Evolutionary conservation across 148 eudicot species (phyloP).

Genomic region (Fagopyrum tataricum): DNA sequence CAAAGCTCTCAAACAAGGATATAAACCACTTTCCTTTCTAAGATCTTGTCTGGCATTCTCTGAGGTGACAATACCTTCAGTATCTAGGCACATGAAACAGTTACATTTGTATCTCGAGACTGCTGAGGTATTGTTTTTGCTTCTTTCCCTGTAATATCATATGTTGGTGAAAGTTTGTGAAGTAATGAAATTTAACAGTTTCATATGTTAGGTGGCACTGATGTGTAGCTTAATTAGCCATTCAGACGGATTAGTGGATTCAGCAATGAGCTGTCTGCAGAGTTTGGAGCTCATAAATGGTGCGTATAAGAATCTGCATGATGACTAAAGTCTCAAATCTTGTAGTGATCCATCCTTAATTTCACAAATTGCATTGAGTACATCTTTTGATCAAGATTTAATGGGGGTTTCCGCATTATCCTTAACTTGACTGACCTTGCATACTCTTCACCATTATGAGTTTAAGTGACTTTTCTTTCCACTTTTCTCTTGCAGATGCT

Average conservation of each 20-base stretch:
- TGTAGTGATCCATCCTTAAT: not conserved
- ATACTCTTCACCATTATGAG: not conserved
- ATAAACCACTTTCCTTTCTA: conserved; percentile 30
- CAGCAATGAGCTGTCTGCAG: conserved; percentile 48
- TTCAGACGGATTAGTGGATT: conserved; percentile 56
- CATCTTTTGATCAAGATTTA: not conserved
- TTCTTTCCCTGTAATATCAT: not conserved
- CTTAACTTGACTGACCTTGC: not conserved
- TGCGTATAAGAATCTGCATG: conserved; percentile 20
- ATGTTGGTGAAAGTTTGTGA: not conserved
- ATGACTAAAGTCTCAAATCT: conserved; percentile 1
- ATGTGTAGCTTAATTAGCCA: conserved; percentile 58
- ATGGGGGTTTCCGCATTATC: not conserved
- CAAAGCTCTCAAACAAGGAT: conserved; percentile 36
- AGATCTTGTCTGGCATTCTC: conserved; percentile 66
- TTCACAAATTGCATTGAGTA: not conserved
- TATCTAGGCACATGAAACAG: conserved; percentile 39
- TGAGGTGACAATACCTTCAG: conserved; percentile 77
- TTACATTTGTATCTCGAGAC: conserved; percentile 63
- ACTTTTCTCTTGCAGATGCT: not conserved
- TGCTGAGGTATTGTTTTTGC: conserved; percentile 43
- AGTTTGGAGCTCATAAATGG: conserved; percentile 33
- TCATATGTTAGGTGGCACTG: conserved; percentile 47
- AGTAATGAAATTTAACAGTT: not conserved
- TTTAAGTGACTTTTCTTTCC: not conserved